Conservation (phyloP, 495 filamentous ascomycete genomes). For the Barbatosphaeria neglecta region DNA sequence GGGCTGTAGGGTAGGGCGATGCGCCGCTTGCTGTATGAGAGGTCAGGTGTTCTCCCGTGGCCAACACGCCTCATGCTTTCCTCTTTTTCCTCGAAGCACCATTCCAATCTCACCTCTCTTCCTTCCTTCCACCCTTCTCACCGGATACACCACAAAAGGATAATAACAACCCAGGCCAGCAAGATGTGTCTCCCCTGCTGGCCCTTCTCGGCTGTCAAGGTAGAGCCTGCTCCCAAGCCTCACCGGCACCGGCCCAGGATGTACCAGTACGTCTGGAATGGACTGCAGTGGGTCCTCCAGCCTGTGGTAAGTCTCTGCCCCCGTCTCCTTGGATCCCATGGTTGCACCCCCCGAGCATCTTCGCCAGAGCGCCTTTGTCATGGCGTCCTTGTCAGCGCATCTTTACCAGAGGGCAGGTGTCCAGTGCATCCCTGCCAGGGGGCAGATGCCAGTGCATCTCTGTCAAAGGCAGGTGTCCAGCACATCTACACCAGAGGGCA, state of each 20-base stretch:
- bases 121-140: not conserved
- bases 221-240: slow-evolving; percentile 18
- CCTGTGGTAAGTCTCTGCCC: slow-evolving; percentile 4
- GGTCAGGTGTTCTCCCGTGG: too few species aligned
- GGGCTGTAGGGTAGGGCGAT: too few species aligned
- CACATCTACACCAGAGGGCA: too few species aligned
- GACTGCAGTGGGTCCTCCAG: slow-evolving; percentile 15
- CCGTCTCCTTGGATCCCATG: not conserved
- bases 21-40: too few species aligned
- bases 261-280: slow-evolving; percentile 23
- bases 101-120: not conserved
- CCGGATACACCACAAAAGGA: not conserved
- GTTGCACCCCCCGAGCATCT: not conserved
- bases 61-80: not conserved
- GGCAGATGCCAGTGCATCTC: too few species aligned
- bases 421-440: too few species aligned
- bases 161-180: not conserved
- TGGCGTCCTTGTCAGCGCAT: too few species aligned
- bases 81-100: not conserved
- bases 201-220: slow-evolving; percentile 24
- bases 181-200: slow-evolving; percentile 34
- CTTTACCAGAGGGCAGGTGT: too few species aligned
- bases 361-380: too few species aligned
- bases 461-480: too few species aligned
- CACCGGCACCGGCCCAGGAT: not conserved